Conservation (phyloP, 441 rosid species). For the Euphorbia schlechtendalii region DNA sequence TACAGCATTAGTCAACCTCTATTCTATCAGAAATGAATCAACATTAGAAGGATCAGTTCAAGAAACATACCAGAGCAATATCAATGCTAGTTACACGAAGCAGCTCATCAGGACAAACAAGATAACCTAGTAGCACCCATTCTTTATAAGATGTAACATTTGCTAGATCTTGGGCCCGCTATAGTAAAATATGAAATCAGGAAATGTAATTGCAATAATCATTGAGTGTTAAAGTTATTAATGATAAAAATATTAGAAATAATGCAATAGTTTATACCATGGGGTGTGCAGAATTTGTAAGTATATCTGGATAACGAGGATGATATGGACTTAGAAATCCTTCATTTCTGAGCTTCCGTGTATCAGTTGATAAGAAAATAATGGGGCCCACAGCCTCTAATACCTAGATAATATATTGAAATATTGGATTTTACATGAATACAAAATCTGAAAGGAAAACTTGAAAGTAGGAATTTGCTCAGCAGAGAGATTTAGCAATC, state of each 20-base stretch:
- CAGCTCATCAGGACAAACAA: conserved; percentile 98
- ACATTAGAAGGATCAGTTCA: neutral
- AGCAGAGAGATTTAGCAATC: neutral
- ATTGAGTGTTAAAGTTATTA: neutral
- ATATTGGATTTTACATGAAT: neutral
- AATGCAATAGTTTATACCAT: conserved; percentile 47
- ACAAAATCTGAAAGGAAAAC: neutral
- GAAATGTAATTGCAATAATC: neutral
- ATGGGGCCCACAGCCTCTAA: conserved; percentile 98
- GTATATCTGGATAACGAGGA: conserved; percentile 98
- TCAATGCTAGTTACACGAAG: conserved; percentile 99
- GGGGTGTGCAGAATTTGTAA: conserved; percentile 98
- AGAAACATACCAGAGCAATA: conserved; percentile 70
- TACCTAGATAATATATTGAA: conserved; percentile 48
- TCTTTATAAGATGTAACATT: conserved; percentile 97
- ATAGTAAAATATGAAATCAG: conserved; percentile 23
- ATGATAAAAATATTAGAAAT: neutral
- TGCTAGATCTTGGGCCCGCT: conserved; percentile 99
- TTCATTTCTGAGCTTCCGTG: conserved; percentile 95
- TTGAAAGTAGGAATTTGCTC: neutral
- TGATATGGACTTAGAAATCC: conserved; percentile 99
- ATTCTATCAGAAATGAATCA: neutral
- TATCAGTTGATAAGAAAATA: conserved; percentile 93
- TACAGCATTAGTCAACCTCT: neutral
- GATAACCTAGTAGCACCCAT: conserved; percentile 98